Evolutionary conservation across 768 basidiomycete species (phyloP).

Genomic region (Dentipellis fragilis): DNA sequence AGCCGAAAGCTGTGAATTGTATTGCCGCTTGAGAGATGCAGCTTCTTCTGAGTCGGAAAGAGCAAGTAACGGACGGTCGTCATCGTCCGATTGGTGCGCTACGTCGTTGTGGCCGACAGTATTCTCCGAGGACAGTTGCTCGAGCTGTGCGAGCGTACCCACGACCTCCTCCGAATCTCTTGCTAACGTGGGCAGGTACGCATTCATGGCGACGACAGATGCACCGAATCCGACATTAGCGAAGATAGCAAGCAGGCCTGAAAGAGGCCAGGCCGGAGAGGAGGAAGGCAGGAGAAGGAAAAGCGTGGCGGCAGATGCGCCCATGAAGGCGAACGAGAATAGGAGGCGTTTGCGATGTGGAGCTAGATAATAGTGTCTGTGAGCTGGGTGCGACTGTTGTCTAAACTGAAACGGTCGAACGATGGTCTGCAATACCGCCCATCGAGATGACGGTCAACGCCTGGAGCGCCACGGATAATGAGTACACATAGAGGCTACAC

Average conservation of each 20-base stretch:
- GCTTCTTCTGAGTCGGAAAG: neutral
- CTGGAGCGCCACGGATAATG: slow-evolving; percentile 79
- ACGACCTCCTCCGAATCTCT: slow-evolving; percentile 53
- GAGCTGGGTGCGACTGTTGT: neutral
- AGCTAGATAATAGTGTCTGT: slow-evolving; percentile 26
- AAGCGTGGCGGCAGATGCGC: slow-evolving; percentile 53
- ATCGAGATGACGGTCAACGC: slow-evolving; percentile 94
- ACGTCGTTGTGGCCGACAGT: neutral
- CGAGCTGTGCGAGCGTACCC: slow-evolving; percentile 5
- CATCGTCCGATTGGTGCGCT: neutral
- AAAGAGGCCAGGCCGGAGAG: slow-evolving; percentile 59
- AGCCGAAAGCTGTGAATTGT: slow-evolving; percentile 51
- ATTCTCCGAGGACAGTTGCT: neutral
- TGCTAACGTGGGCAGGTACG: slow-evolving; percentile 73
- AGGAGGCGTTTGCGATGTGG: slow-evolving; percentile 72
- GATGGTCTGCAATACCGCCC: slow-evolving; percentile 83
- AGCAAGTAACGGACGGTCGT: neutral
- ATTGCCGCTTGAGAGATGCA: slow-evolving; percentile 16
- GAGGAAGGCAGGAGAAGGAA: slow-evolving; percentile 71
- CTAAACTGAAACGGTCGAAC: slow-evolving; percentile 33
- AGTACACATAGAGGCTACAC: slow-evolving; percentile 76
- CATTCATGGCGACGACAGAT: slow-evolving; percentile 81
- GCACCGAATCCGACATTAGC: slow-evolving; percentile 86
- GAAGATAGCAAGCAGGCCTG: slow-evolving; percentile 57
- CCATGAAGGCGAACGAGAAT: slow-evolving; percentile 61